Evolutionary conservation across 1,284 basidiomycete species (phyloP).

Genomic region (Tylopilus sp.): DNA sequence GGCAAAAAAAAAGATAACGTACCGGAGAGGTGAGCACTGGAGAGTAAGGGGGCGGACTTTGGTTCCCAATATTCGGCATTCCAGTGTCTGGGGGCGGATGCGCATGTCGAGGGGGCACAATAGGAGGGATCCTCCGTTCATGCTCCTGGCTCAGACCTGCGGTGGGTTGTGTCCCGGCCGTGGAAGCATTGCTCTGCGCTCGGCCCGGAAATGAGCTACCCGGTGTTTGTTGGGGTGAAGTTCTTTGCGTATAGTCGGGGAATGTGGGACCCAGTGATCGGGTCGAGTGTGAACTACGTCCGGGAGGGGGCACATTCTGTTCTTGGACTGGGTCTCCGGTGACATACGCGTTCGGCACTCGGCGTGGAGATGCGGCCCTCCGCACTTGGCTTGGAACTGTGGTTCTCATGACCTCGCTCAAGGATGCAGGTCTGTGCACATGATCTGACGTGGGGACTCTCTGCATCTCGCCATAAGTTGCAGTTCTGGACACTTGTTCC

Average conservation of each 20-base stretch:
- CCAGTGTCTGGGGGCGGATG: background rate
- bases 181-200: constrained; percentile 1
- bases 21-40: constrained; percentile 22
- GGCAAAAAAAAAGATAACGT: constrained; percentile 61
- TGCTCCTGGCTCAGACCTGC: no score
- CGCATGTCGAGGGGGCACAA: background rate
- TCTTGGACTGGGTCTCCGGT: background rate
- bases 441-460: background rate
- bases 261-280: background rate
- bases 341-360: background rate
- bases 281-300: background rate
- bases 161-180: background rate
- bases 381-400: background rate
- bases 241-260: background rate
- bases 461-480: background rate
- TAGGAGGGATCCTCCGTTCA: background rate
- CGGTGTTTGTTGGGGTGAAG: background rate
- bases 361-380: background rate
- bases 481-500: background rate
- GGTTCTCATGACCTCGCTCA: background rate
- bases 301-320: background rate
- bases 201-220: background rate
- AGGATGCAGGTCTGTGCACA: background rate
- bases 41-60: constrained; percentile 34
- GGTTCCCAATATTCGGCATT: constrained; percentile 3